Percentiles rank a stretch among this genome's conserved stretches.
Evolutionary conservation across 306 rosid genomes (phyloP).

Genomic region (Lagenaria siceraria): DNA sequence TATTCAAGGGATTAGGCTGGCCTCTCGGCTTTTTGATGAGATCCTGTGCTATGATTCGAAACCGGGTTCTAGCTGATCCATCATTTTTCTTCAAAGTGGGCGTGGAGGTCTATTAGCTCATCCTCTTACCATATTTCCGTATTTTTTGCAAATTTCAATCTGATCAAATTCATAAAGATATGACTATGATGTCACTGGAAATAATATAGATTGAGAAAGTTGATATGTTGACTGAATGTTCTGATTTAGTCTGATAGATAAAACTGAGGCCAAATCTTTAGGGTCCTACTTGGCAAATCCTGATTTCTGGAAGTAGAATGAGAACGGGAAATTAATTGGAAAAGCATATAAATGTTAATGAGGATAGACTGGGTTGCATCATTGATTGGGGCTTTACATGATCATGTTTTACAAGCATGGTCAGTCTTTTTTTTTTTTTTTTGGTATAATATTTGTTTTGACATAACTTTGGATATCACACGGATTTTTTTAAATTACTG

Average conservation of each 20-base stretch:
- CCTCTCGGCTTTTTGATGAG: constrained; percentile 63
- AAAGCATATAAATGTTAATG: neutral
- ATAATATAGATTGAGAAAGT: neutral
- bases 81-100: constrained; percentile 84
- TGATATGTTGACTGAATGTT: neutral
- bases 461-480: neutral
- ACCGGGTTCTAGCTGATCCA: constrained; percentile 88
- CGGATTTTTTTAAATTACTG: neutral
- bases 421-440: neutral
- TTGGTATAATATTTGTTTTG: neutral
- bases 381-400: neutral
- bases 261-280: neutral
- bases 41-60: constrained; percentile 62
- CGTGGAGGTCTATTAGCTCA: constrained; percentile 62
- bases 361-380: neutral
- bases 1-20: constrained; percentile 58
- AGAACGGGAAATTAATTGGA: neutral
- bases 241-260: neutral
- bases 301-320: neutral
- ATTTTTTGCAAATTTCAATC: neutral
- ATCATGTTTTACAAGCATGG: neutral
- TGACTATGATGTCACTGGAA: neutral
- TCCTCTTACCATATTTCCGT: constrained; percentile 7
- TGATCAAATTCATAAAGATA: neutral
- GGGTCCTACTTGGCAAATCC: neutral